Base-by-base conservation (phyloP, 169 alveolate species). In the Theileria equi region DNA sequence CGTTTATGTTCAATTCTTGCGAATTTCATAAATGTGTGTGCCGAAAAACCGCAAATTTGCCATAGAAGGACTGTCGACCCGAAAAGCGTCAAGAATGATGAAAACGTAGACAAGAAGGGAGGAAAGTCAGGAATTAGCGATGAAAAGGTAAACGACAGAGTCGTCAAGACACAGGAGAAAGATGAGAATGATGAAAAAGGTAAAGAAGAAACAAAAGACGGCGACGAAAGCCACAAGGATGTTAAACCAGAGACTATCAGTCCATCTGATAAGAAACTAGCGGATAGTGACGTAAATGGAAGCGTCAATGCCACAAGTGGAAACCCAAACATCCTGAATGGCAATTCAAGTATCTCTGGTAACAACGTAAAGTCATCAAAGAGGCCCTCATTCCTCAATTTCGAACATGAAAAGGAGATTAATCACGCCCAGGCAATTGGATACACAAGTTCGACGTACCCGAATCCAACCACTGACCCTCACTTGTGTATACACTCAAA, bases 381-480 rank as follows among this genome's bases (percentile, higher is more conserved):
- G 31, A 49, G 31, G 8, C 31, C 17, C 5, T n/a, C 29, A 11
- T 32, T 50, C 8, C 2, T 50, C 6, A 50, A 50, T 17, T 17
- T 31, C n/a, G 32, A n/a, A 5, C 25, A 31, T 28, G 13, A 50
- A 13, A 28, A 50, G 32, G 61, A 50, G 28, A 17, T 23, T 2
- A 50, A 28, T 31, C 41, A 48, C 44, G 35, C 41, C 13, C 83
- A 73, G 32, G 47, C 83, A 11, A 47, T 73, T 13, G 83, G 83
- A 10, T 73, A 73, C 17, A 73, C 83, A 13, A 0, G 59, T 16
- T 68, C 61, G 34, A 41, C 59, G 11, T 73, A 45, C 48, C 83
- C 83, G 29, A 73, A 73, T 38, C 83, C 83, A 2, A 4, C 35
- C 23, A 63, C 50, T 35, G 54, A 63, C 38, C 83, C 83, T 11